Evolutionary conservation across 2,329 filamentous ascomycete species (phyloP), one percentile per base, ranked within the genome.

Genomic region (Penicillium sp.): DNA sequence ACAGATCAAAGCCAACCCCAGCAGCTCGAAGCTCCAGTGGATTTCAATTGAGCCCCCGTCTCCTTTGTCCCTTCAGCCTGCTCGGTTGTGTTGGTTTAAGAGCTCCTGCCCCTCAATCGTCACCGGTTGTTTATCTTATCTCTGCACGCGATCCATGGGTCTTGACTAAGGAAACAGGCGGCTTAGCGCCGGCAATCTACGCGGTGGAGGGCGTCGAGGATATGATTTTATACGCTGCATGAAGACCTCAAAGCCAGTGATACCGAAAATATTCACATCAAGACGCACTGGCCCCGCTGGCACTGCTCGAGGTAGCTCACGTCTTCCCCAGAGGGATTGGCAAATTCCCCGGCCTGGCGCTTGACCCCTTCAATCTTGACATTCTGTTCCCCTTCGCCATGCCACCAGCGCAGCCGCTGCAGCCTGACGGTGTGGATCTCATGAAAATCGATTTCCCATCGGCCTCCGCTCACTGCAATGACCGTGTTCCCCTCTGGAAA

Each of bases 391-490:
- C 91, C 93, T 40, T 84, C 83, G 1, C 80, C 80, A 67, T 98
- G 90, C 90, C 91, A 96, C 93, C 93, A 98, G 54, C 80, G 80
- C 48, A 98, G 69, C 49, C 78, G 78, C 69, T 96, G 91, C 45
- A 88, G 72, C 52, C 80, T 71, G 4, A 80, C 80, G 0, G 79
- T 80, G 47, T 86, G 79, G 7, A 80, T 77, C 40, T 89, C 84
- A 45, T 89, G 83, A 4, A 73, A 77, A 51, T 80, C 81, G 45
- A 97, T 87, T 53, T 84, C 82, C 90, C 90, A 98, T 60, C 91
- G 93, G 5, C 94, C 94, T 0, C 85, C 86, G 35, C 80, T 87
- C 18, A 89, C 85, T 38, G 84, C 78, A 3, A 98, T 81, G 1
- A 75, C 76, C 26, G 82, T 86, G 30, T 79, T 74, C 33, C 84